These are phyloP conservation scores for Pseudonectria foliicola DNA, from an alignment of 2,329 filamentous ascomycete species.

Conservation along the genomic window DNA sequence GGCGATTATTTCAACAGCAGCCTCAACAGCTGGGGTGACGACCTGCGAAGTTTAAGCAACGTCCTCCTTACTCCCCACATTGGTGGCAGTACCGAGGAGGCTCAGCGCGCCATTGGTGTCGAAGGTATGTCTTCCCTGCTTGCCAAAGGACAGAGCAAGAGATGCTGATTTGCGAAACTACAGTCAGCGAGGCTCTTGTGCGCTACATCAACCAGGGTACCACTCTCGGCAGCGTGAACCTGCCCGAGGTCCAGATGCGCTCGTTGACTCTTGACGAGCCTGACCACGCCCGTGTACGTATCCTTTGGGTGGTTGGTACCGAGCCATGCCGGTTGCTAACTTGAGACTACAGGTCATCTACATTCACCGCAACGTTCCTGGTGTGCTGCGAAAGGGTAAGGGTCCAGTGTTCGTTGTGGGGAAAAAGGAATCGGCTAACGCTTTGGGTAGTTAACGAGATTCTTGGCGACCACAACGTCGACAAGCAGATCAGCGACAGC, in stretches of 20 bases:
- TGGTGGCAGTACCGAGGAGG: slow-evolving; percentile 95
- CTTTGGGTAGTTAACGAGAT: slow-evolving; percentile 73
- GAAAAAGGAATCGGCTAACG: slow-evolving; percentile 2
- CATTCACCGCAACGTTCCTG: slow-evolving; percentile 93
- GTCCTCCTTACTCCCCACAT: slow-evolving; percentile 95
- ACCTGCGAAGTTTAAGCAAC: slow-evolving; percentile 80
- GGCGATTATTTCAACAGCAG: slow-evolving; percentile 87
- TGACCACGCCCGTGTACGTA: slow-evolving; percentile 68
- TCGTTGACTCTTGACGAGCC: slow-evolving; percentile 86
- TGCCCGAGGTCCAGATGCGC: slow-evolving; percentile 89
- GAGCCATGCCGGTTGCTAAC: slow-evolving; percentile 8
- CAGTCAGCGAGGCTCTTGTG: slow-evolving; percentile 77
- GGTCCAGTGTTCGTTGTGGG: not conserved
- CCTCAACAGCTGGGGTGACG: slow-evolving; percentile 78
- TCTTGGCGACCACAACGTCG: slow-evolving; percentile 90
- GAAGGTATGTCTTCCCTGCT: slow-evolving; percentile 47
- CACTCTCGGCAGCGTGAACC: slow-evolving; percentile 86
- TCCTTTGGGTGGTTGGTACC: not conserved
- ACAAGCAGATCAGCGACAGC: slow-evolving; percentile 97
- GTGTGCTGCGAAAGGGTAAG: slow-evolving; percentile 76
- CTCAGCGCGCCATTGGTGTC: slow-evolving; percentile 88
- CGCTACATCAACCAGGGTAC: slow-evolving; percentile 94
- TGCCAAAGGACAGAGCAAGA: too few relatives aligned
- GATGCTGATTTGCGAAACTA: not conserved
- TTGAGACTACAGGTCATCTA: slow-evolving; percentile 61